Evolutionary conservation across 331 rosid genomes (phyloP).

Genomic region (Spiraea crenata): DNA sequence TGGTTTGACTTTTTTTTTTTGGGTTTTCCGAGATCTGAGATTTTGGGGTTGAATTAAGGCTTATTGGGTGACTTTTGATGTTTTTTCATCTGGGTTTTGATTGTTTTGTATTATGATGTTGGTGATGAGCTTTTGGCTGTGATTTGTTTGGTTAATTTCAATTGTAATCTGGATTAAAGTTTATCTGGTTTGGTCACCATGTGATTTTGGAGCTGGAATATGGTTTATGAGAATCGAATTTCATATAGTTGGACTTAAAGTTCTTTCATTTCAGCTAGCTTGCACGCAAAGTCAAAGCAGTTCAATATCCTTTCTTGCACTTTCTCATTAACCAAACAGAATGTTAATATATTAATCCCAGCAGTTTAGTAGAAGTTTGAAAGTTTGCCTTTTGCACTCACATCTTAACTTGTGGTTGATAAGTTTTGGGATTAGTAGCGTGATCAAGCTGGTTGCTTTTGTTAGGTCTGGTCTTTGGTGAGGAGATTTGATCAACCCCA

Average conservation of each 20-base stretch:
- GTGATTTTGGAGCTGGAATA: neutral
- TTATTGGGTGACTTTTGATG: neutral
- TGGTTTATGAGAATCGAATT: neutral
- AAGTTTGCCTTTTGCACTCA: neutral
- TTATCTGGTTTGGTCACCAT: neutral
- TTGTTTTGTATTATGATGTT: neutral
- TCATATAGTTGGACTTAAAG: neutral
- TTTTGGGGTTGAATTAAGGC: conserved; percentile 1
- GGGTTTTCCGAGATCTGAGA: conserved; percentile 21
- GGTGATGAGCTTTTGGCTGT: neutral
- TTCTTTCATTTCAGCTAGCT: neutral
- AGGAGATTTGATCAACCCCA: conserved; percentile 59
- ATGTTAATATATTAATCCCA: neutral
- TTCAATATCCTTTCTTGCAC: neutral
- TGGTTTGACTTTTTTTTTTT: neutral
- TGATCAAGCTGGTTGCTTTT: neutral
- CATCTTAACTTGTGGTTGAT: neutral
- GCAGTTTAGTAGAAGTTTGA: neutral
- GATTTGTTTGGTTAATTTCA: neutral
- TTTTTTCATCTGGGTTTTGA: neutral
- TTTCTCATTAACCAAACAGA: neutral
- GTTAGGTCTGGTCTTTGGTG: conserved; percentile 57
- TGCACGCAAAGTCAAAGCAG: neutral
- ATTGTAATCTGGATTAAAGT: neutral
- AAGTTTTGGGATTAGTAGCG: neutral